These are phyloP conservation scores for Nidularia pulvinata DNA, from an alignment of 768 basidiomycete species.

Conservation along the genomic window DNA sequence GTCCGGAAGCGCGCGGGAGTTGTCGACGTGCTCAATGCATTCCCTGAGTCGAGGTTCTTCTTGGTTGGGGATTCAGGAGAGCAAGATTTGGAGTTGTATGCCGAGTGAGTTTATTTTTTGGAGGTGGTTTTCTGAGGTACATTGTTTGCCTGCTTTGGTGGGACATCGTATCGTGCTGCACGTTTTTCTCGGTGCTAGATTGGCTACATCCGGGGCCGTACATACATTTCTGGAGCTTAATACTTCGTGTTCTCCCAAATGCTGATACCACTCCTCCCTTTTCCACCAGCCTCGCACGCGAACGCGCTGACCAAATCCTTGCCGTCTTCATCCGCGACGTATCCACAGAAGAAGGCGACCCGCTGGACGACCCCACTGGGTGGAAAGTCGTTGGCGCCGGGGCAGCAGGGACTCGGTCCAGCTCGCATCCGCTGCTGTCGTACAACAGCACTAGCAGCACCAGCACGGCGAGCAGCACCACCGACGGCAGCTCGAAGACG, in stretches of 20 bases:
- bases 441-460: slow-evolving; percentile 3
- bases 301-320: slow-evolving; percentile 67
- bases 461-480: not conserved
- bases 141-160: not conserved
- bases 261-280: not conserved
- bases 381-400: slow-evolving; percentile 25
- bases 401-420: slow-evolving; percentile 14
- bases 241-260: not conserved
- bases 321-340: slow-evolving; percentile 88
- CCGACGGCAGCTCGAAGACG: not conserved
- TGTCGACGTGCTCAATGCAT: slow-evolving; percentile 73
- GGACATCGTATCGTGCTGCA: too few species aligned
- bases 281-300: slow-evolving; percentile 54
- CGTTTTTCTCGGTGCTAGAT: too few species aligned
- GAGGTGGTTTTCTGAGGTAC: not conserved
- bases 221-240: not conserved
- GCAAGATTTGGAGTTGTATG: slow-evolving; percentile 93
- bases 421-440: slow-evolving; percentile 10
- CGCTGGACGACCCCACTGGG: slow-evolving; percentile 69
- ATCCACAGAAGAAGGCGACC: slow-evolving; percentile 28
- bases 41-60: slow-evolving; percentile 75
- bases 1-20: slow-evolving; percentile 82
- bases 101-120: slow-evolving; percentile 37
- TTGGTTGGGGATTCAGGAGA: slow-evolving; percentile 94
- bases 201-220: too few species aligned